phyloP scores from a whole-genome alignment of 495 filamentous ascomycete genomes.

The Neurospora sp. region DNA sequence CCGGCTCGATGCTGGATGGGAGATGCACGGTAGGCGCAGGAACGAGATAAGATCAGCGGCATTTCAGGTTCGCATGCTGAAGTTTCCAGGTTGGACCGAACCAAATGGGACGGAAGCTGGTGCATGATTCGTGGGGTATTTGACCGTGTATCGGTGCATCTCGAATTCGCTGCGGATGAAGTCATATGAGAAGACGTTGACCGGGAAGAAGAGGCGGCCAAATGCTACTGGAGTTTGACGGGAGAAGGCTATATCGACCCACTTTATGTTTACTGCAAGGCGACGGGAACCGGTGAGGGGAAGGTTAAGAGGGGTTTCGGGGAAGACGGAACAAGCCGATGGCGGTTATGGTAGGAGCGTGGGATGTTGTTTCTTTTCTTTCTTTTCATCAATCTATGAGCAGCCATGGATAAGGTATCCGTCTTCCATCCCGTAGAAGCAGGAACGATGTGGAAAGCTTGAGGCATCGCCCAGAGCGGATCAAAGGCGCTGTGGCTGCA shows the following conservation, averaged over 20 bases:
- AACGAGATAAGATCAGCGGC: background rate
- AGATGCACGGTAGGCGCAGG: background rate
- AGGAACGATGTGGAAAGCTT: background rate
- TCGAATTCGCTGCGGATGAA: background rate
- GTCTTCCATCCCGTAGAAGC: background rate
- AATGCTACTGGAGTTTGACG: background rate
- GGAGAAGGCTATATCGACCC: background rate
- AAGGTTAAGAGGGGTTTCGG: background rate
- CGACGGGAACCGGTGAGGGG: background rate
- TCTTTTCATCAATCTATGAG: background rate
- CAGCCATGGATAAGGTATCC: background rate
- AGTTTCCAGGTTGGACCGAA: background rate
- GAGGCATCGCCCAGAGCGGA: background rate
- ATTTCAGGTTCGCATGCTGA: background rate
- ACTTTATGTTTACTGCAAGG: background rate
- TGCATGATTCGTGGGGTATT: background rate
- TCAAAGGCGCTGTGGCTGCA: background rate
- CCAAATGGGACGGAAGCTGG: background rate
- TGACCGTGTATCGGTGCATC: background rate
- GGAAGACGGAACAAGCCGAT: background rate
- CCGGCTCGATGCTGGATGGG: background rate
- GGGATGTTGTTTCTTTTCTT: background rate
- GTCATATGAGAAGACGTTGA: background rate
- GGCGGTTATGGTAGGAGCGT: background rate
- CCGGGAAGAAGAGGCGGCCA: background rate